Base-by-base conservation (phyloP, 306 rosid genomes). In the Abrus pulchellus region DNA sequence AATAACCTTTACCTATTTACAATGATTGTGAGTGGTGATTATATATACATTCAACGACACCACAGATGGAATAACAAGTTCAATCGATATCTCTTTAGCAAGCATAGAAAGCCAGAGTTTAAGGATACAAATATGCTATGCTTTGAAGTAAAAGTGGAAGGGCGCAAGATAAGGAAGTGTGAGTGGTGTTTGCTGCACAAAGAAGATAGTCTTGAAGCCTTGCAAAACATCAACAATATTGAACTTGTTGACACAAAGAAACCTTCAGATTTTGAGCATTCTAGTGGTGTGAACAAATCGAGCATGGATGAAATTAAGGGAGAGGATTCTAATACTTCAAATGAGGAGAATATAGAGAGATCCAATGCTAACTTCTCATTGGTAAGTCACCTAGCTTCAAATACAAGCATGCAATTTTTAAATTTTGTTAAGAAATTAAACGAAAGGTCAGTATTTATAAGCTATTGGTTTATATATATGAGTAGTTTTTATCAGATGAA, bases 21-120 rank as follows among this genome's bases (percentile, higher is more conserved):
- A 34, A 71, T 71, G 76, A 29, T 52, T 1, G 63, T 71, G 63
- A 71, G 76, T 34, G 49, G 48, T 71, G 61, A 71, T 54, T 71
- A 48, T 71, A 71, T 71, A 71, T 71, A 34, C 49, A 8, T 71
- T 5, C 34, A 5, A 14, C 20, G 48, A 71, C 63, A 34, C 49
- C 49, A 0, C 52, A 71, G 34, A 27, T n/a, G 7, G 4, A 5
- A 34, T 29, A 7, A 1, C 1, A n/a, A 54, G 33, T n/a, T 13
- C 9, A 30, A n/a, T 13, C 20, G 10, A 0, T 12, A 34, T 32
- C 34, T 4, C 2, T 71, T 71, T 7, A 71, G 63, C 49, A 71
- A 71, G 34, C 63, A 52, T 14, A 41, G 49, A 34, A 71, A 36
- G 63, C 63, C 63, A 34, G 76, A 71, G 63, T 53, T 52, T 5